Evolutionary conservation across 352 stramenopile genomes (phyloP).

Genomic region (Phytophthora pistaciae): DNA sequence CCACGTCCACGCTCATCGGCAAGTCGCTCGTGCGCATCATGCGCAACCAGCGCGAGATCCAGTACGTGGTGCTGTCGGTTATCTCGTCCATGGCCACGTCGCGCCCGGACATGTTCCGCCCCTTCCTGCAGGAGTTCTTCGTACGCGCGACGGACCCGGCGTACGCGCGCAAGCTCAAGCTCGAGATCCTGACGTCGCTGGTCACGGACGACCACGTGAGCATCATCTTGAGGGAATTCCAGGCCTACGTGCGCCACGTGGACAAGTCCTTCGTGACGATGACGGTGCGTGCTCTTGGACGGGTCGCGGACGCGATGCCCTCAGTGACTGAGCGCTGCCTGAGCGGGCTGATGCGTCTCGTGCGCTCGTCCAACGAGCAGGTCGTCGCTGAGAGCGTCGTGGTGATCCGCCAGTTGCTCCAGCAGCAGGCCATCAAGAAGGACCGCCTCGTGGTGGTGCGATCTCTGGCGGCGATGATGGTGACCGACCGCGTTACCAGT

Average conservation of each 20-base stretch:
- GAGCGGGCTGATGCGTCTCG: constrained; percentile 86
- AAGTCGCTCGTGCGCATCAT: constrained; percentile 98
- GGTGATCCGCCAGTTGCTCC: constrained; percentile 96
- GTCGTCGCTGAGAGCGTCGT: constrained; percentile 96
- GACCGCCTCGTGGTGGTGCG: constrained; percentile 83
- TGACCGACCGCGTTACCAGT: constrained; percentile 73
- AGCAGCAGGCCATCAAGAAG: constrained; percentile 87
- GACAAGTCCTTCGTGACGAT: constrained; percentile 96
- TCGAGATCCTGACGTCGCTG: constrained; percentile 97
- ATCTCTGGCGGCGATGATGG: constrained; percentile 83
- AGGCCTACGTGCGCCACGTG: constrained; percentile 96
- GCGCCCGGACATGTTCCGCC: constrained; percentile 96
- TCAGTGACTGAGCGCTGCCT: constrained; percentile 93
- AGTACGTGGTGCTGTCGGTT: constrained; percentile 97
- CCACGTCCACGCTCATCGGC: constrained; percentile 92
- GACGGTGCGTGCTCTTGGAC: constrained; percentile 93
- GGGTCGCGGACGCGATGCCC: constrained; percentile 92
- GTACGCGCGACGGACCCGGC: constrained; percentile 95
- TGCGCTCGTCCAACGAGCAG: constrained; percentile 86
- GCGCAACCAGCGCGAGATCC: constrained; percentile 97
- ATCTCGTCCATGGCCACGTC: constrained; percentile 96
- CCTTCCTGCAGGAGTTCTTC: constrained; percentile 98
- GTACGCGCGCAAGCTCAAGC: constrained; percentile 97
- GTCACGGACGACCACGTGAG: constrained; percentile 94
- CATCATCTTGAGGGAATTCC: constrained; percentile 96